Conservation (phyloP, 2,329 filamentous ascomycete genomes). For the Fusarium subtropicale region DNA sequence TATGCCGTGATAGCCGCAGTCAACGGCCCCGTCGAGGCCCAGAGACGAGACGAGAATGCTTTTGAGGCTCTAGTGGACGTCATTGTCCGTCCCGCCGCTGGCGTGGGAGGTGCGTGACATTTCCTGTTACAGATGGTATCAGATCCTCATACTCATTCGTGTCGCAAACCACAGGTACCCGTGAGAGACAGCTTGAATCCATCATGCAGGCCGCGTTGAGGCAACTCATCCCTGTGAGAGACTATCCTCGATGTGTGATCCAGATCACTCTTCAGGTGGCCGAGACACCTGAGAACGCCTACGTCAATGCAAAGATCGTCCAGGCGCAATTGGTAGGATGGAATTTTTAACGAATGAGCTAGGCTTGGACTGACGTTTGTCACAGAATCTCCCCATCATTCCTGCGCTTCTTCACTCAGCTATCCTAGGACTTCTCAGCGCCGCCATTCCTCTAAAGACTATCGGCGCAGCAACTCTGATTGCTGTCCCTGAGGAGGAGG, state of each 20-base stretch:
- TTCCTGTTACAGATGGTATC: conserved; percentile 2
- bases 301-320: conserved; percentile 68
- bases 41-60: conserved; percentile 87
- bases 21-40: conserved; percentile 93
- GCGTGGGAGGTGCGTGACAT: conserved; percentile 75
- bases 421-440: conserved; percentile 81
- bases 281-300: conserved; percentile 74
- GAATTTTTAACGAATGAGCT: neutral
- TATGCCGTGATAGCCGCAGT: conserved; percentile 87
- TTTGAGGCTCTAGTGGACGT: conserved; percentile 94
- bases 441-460: conserved; percentile 81
- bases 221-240: conserved; percentile 78
- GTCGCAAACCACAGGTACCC: conserved; percentile 63
- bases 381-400: conserved; percentile 80
- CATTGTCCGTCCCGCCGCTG: conserved; percentile 85
- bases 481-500: conserved; percentile 63
- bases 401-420: conserved; percentile 85
- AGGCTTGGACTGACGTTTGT: conserved; percentile 27
- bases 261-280: conserved; percentile 85
- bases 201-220: conserved; percentile 78
- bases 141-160: conserved; percentile 28
- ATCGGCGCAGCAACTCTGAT: conserved; percentile 75
- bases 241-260: conserved; percentile 81
- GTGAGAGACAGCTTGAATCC: conserved; percentile 84
- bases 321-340: conserved; percentile 69